Percentiles rank a stretch among this genome's conserved stretches.
Evolutionary conservation across 345 rosid genomes (phyloP).

Genomic region (Noccaea bulbosa): DNA sequence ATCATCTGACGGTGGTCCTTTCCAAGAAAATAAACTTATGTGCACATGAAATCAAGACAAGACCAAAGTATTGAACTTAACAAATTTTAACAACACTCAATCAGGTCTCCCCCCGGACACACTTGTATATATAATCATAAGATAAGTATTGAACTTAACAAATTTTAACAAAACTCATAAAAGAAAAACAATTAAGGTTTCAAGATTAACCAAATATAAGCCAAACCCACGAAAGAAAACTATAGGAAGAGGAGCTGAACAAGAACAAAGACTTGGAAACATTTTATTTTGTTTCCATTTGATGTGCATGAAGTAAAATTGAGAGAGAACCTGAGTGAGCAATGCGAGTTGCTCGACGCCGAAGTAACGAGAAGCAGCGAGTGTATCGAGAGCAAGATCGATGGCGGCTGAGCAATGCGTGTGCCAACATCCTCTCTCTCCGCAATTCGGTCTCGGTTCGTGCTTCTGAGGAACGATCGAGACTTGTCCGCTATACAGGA

Average conservation of each 20-base stretch:
- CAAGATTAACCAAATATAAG: not conserved
- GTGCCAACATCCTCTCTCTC: conserved; percentile 98
- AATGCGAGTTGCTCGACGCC: conserved; percentile 98
- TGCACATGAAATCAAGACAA: conserved; percentile 41
- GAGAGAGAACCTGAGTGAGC: conserved; percentile 81
- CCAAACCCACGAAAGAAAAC: conserved; percentile 12
- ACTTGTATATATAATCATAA: not conserved
- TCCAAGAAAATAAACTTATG: not conserved
- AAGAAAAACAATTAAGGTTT: conserved; percentile 6
- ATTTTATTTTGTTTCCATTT: not conserved
- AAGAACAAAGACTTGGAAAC: not conserved
- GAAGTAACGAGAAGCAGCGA: conserved; percentile 95
- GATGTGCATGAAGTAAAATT: conserved; percentile 13
- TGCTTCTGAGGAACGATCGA: conserved; percentile 95
- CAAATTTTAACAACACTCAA: not conserved
- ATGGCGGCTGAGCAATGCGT: conserved; percentile 99
- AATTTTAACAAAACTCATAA: not conserved
- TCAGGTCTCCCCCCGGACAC: no score
- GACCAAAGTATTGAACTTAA: not conserved
- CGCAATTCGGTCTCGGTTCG: conserved; percentile 95
- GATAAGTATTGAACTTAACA: not conserved
- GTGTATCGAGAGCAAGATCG: conserved; percentile 97
- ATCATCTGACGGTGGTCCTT: not conserved
- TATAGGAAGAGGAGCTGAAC: conserved; percentile 14
- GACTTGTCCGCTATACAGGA: conserved; percentile 95